These are phyloP conservation scores for Cardamine chenopodiifolia DNA, from an alignment of 345 rosid genomes.

Conservation along the genomic window DNA sequence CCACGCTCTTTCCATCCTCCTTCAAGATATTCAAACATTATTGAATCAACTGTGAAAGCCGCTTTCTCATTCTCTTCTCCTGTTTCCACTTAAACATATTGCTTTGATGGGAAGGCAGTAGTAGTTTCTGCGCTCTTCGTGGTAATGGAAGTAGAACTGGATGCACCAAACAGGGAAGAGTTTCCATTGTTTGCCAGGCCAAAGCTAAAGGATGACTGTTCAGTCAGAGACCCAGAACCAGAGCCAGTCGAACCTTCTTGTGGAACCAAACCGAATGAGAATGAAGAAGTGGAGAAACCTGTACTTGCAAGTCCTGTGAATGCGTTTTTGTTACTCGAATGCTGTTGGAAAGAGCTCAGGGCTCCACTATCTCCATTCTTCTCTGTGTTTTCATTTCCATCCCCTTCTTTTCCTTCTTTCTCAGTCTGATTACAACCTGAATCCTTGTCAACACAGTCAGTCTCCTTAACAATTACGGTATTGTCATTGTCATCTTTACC, in stretches of 20 bases:
- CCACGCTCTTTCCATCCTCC: slow-evolving; percentile 96
- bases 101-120: slow-evolving; percentile 57
- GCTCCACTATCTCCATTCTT: slow-evolving; percentile 53
- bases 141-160: slow-evolving; percentile 47
- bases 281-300: slow-evolving; percentile 65
- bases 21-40: slow-evolving; percentile 71
- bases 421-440: slow-evolving; percentile 44
- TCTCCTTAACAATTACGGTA: slow-evolving; percentile 34
- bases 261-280: slow-evolving; percentile 62
- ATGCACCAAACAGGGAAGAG: slow-evolving; percentile 56
- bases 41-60: slow-evolving; percentile 73
- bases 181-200: slow-evolving; percentile 65
- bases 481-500: slow-evolving; percentile 42
- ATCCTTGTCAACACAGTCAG: slow-evolving; percentile 42
- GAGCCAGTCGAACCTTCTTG: slow-evolving; percentile 53
- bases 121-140: slow-evolving; percentile 50
- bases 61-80: slow-evolving; percentile 86
- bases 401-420: slow-evolving; percentile 45
- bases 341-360: slow-evolving; percentile 85
- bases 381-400: slow-evolving; percentile 44
- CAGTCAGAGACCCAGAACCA: slow-evolving; percentile 42
- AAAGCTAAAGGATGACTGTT: slow-evolving; percentile 41
- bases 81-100: slow-evolving; percentile 80
- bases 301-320: slow-evolving; percentile 92
- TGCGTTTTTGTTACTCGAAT: slow-evolving; percentile 90